A percentile compares a stretch with the other conserved stretches of the same genome.
Evolutionary conservation across 202 grass and related monocot species (phyloP).

Genomic region (Schoenoplectus tabernaemontani): DNA sequence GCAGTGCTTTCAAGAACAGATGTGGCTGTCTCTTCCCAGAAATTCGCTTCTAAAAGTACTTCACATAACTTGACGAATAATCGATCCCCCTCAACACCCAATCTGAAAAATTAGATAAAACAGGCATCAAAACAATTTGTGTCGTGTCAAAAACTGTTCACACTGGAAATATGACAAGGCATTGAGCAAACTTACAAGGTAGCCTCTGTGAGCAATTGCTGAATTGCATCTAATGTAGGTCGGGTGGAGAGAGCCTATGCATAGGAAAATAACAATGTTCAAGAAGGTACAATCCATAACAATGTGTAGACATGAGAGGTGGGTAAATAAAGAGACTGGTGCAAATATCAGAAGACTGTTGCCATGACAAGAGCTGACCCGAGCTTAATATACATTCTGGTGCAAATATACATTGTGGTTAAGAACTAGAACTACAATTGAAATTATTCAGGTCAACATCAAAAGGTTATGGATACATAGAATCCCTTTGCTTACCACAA

Average conservation of each 20-base stretch:
- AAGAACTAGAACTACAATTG: background rate
- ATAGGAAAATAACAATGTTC: slow-evolving; percentile 21
- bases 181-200: slow-evolving; percentile 45
- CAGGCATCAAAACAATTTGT: slow-evolving; percentile 19
- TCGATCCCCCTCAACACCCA: slow-evolving; percentile 63
- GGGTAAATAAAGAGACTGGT: background rate
- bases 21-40: slow-evolving; percentile 72
- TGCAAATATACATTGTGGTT: too few relatives aligned
- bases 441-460: background rate
- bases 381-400: background rate
- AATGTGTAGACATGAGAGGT: slow-evolving; percentile 25
- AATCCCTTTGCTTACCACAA: background rate
- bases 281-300: slow-evolving; percentile 23
- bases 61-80: slow-evolving; percentile 50
- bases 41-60: slow-evolving; percentile 37
- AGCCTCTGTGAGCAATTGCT: slow-evolving; percentile 57
- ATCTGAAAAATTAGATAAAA: slow-evolving; percentile 35
- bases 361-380: background rate
- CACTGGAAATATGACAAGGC: background rate
- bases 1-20: slow-evolving; percentile 48
- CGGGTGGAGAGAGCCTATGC: slow-evolving; percentile 48
- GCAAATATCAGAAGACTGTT: background rate
- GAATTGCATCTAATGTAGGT: slow-evolving; percentile 39
- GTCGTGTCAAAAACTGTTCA: slow-evolving; percentile 3
- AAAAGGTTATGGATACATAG: background rate